Evolutionary conservation across 164 flowering plant species (phyloP).

Genomic region (Buxus sempervirens): DNA sequence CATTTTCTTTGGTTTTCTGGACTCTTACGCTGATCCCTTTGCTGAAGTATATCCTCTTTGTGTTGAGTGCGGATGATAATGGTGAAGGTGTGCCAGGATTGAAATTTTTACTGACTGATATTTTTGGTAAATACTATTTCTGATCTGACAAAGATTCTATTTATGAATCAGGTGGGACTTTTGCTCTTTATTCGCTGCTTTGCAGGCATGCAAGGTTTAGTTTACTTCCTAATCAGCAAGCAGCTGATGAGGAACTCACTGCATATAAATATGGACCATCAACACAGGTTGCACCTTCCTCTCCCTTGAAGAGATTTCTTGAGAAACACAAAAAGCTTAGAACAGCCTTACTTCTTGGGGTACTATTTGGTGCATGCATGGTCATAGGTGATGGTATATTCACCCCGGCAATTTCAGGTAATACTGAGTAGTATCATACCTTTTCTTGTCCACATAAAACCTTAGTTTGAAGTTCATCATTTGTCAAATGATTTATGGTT

Average conservation of each 20-base stretch:
- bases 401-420: constrained; percentile 91
- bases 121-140: constrained; percentile 1
- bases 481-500: background rate
- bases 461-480: background rate
- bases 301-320: constrained; percentile 57
- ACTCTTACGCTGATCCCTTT: constrained; percentile 67
- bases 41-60: constrained; percentile 58
- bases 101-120: constrained; percentile 1
- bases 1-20: constrained; percentile 71
- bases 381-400: constrained; percentile 88
- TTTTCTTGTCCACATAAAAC: background rate
- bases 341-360: constrained; percentile 57
- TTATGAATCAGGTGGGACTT: constrained; percentile 67
- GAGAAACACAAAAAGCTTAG: constrained; percentile 67
- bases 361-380: constrained; percentile 80
- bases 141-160: constrained; percentile 12
- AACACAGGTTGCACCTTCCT: constrained; percentile 24
- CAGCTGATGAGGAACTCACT: constrained; percentile 89
- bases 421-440: background rate
- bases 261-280: constrained; percentile 67
- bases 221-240: constrained; percentile 88
- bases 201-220: constrained; percentile 80
- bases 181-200: constrained; percentile 89
- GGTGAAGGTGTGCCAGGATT: constrained; percentile 63
- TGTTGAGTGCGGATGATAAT: constrained; percentile 70